Evolutionary conservation across 139 green algal species (phyloP).

Genomic region (Haematococcus lacustris): DNA sequence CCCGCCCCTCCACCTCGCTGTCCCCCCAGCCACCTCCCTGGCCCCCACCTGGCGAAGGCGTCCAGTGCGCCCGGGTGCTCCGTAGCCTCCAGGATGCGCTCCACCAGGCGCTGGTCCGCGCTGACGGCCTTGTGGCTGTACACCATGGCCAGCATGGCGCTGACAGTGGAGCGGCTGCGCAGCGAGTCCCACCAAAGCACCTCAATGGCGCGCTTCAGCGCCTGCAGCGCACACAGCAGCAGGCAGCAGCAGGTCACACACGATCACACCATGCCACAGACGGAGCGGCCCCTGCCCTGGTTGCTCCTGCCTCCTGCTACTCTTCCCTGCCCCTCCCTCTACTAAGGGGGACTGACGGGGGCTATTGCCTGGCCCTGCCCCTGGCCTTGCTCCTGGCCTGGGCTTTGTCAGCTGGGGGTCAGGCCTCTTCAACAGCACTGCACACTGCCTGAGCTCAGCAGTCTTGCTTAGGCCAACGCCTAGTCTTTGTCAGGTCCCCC

Average conservation of each 20-base stretch:
- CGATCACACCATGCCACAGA: constrained; percentile 9
- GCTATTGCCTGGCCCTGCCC: no score
- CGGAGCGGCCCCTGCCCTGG: background rate
- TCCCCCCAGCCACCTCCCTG: no score
- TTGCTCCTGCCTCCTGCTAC: background rate
- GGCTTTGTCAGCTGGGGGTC: no score
- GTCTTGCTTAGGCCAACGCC: no score
- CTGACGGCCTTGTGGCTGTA: constrained; percentile 29
- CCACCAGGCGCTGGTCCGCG: background rate
- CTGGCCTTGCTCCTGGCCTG: no score
- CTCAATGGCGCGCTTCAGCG: constrained; percentile 27
- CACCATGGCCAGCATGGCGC: constrained; percentile 34
- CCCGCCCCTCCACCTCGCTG: no score
- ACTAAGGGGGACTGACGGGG: no score
- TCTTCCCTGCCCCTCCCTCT: background rate
- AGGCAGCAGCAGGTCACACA: no score
- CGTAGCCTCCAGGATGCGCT: constrained; percentile 26
- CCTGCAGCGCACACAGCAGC: no score
- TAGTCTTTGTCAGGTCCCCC: no score
- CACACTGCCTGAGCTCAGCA: no score
- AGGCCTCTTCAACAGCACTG: no score
- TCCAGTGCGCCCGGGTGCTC: constrained; percentile 41
- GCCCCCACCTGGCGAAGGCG: constrained; percentile 30
- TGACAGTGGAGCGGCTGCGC: constrained; percentile 3
- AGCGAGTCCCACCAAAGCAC: constrained; percentile 42